phyloP scores from a whole-genome alignment of 345 rosid genomes.

The Trapa incisa region DNA sequence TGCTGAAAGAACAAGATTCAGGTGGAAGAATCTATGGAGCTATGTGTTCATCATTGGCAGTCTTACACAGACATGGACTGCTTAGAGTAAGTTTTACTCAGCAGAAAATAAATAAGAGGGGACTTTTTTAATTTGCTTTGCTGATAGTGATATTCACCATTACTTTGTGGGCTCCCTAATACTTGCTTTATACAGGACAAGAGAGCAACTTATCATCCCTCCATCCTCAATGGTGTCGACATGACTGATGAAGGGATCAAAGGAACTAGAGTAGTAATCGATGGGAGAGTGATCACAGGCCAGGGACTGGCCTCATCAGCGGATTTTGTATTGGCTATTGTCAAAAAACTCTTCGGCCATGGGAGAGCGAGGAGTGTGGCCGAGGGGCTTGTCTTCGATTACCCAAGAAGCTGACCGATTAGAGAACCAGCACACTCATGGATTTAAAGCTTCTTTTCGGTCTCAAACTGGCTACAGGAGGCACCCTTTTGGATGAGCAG shows the following conservation, averaged over 20 bases:
- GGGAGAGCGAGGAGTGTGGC: constrained; percentile 79
- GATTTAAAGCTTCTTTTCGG: not conserved
- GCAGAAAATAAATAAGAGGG: not conserved
- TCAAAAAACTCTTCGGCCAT: constrained; percentile 72
- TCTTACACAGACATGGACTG: constrained; percentile 57
- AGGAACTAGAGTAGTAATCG: constrained; percentile 65
- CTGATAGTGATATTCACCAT: too few relatives aligned
- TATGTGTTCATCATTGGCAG: constrained; percentile 42
- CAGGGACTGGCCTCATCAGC: constrained; percentile 50
- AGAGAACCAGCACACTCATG: not conserved
- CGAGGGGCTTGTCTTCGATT: constrained; percentile 76
- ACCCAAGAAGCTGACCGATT: constrained; percentile 31
- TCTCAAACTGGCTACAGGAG: not conserved
- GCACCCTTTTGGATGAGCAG: not conserved
- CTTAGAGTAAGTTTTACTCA: constrained; percentile 35
- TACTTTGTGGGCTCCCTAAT: not conserved
- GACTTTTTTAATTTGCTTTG: too few relatives aligned
- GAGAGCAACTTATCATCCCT: constrained; percentile 45
- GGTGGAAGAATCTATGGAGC: constrained; percentile 68
- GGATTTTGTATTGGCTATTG: constrained; percentile 60
- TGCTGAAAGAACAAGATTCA: constrained; percentile 61
- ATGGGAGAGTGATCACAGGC: constrained; percentile 76
- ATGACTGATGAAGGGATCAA: constrained; percentile 19
- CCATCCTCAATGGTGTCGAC: constrained; percentile 19
- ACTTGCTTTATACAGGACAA: constrained; percentile 34